phyloP scores from a whole-genome alignment of 2,329 filamentous ascomycete genomes.

The Microsporum canis region DNA sequence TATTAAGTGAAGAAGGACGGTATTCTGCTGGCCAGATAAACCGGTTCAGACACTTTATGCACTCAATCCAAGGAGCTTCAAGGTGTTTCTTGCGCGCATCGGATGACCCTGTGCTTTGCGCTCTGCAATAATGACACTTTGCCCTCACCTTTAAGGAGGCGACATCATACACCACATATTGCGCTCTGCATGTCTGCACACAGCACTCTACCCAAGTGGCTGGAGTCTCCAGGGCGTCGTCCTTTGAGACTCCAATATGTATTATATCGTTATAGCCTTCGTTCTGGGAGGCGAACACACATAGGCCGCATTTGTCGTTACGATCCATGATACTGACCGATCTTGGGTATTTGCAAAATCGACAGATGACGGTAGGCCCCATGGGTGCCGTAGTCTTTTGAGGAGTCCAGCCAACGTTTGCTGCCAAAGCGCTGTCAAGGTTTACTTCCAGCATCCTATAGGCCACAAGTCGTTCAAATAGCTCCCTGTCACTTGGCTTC shows the following conservation, averaged over 20 bases:
- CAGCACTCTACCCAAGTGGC: conserved; percentile 41
- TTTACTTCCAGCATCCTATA: conserved; percentile 41
- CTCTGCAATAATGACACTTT: conserved; percentile 42
- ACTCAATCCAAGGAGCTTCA: conserved; percentile 36
- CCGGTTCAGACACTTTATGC: conserved; percentile 35
- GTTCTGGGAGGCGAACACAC: conserved; percentile 21
- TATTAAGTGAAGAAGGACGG: conserved; percentile 23
- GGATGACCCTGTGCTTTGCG: background rate
- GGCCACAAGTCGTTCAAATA: conserved; percentile 38
- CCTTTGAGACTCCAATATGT: conserved; percentile 21
- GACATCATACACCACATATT: conserved; percentile 42
- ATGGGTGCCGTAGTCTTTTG: conserved; percentile 34
- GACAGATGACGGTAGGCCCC: conserved; percentile 36
- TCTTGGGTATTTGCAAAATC: conserved; percentile 35
- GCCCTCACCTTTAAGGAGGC: conserved; percentile 33
- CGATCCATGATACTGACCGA: conserved; percentile 41
- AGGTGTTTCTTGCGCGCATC: background rate
- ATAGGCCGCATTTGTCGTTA: conserved; percentile 34
- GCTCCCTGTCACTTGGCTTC: conserved; percentile 25
- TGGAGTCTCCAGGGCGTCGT: conserved; percentile 24
- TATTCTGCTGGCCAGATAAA: conserved; percentile 40
- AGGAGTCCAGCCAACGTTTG: conserved; percentile 38
- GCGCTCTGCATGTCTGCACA: conserved; percentile 34
- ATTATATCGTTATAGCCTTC: conserved; percentile 11
- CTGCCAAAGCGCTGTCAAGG: conserved; percentile 35